phyloP scores from a whole-genome alignment of 2,329 filamentous ascomycete genomes.

The Zalaria obscura region DNA sequence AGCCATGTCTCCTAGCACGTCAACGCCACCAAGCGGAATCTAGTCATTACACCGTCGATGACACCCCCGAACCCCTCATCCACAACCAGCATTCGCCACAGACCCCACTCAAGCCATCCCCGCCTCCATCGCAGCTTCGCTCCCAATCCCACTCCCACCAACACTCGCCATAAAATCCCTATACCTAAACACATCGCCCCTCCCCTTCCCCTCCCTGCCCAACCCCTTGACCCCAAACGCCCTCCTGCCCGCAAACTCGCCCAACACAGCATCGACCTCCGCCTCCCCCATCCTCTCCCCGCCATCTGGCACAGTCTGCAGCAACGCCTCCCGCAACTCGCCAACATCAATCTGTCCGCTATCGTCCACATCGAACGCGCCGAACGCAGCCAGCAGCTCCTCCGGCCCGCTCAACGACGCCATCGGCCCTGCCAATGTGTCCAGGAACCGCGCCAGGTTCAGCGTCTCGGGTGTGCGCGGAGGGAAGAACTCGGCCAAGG shows the following conservation, averaged over 20 bases:
- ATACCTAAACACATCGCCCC: slow-evolving; percentile 86
- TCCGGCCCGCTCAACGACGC: slow-evolving; percentile 59
- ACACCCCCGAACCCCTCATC: no score
- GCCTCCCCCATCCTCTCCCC: slow-evolving; percentile 46
- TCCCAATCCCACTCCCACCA: slow-evolving; percentile 20
- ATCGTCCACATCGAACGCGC: slow-evolving; percentile 91
- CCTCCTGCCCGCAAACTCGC: slow-evolving; percentile 69
- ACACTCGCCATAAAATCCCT: slow-evolving; percentile 65
- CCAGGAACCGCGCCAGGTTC: slow-evolving; percentile 74
- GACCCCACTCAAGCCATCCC: no score
- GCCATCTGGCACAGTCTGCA: slow-evolving; percentile 71
- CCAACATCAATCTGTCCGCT: slow-evolving; percentile 79
- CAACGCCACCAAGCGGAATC: no score
- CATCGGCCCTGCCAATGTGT: slow-evolving; percentile 61
- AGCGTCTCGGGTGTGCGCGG: slow-evolving; percentile 42
- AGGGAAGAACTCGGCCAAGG: slow-evolving; percentile 73
- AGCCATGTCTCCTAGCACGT: no score
- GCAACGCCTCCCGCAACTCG: slow-evolving; percentile 68
- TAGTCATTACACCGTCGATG: no score
- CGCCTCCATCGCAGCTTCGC: slow-evolving; percentile 2
- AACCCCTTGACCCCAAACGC: slow-evolving; percentile 55
- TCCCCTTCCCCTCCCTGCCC: slow-evolving; percentile 32
- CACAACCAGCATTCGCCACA: no score
- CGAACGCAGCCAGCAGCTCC: slow-evolving; percentile 80
- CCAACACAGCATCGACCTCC: slow-evolving; percentile 79